Evolutionary conservation across 164 flowering plant genomes (phyloP), one percentile per base, ranked within the genome.

Genomic region (Euptelea pleiosperma): DNA sequence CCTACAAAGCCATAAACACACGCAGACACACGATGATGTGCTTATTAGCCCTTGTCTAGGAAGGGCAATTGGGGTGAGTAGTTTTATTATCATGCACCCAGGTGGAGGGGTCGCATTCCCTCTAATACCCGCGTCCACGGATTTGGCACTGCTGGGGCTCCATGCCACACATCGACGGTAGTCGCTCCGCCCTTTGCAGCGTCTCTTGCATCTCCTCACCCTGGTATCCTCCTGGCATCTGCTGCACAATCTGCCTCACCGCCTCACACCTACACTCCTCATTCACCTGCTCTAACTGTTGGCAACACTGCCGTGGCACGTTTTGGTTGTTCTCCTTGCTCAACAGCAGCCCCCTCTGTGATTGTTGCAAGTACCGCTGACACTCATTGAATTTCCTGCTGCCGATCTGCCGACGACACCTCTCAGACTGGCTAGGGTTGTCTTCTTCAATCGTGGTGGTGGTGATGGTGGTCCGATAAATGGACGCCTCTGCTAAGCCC

Each of bases 221-320:
- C 21, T 30, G 36, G 35, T 24, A 29, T 0, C 19, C 21, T 0
- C 34, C 35, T 7, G 16, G 9, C 29, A 30, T 19, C 36, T 49
- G 36, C 15, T 15, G 19, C 21, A 16, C n/a, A 9, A 30, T 30
- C 53, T 29, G n/a, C 35, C 5, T 9, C 19, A 28, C 53, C 2
- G 53, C 53, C 16, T 29, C 18, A 35, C 53, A 49, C 9, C 53
- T 29, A 35, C 53, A 49, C 16, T 28, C 19, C 10, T 49, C 19
- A n/a, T 18, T 29, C 53, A 49, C 35, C 28, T 49, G 1, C 4
- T 31, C 8, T 18, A 49, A 4, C 21, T 49, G 53, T 15, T 30
- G 8, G 19, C 53, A 49, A 19, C 53, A 49, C 35, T 28, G 3
- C 18, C 28, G 53, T 26, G 53, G 53, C 9, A 49, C 53, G 4